These are phyloP conservation scores for Ogataea haglerorum DNA, from an alignment of 805 yeast genomes.

Conservation along the genomic window DNA sequence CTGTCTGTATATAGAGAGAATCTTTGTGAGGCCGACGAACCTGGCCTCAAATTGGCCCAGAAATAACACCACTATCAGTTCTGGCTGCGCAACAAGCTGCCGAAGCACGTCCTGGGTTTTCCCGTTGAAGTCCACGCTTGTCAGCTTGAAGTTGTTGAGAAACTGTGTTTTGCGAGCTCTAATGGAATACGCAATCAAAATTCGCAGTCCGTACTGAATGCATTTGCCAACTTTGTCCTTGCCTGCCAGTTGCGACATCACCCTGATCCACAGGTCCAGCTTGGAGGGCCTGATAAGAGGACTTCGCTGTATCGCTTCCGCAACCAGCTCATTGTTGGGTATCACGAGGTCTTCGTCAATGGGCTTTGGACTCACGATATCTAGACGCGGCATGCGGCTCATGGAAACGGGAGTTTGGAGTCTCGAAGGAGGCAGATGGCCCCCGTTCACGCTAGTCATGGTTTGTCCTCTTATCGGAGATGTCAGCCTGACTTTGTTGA, in stretches of 20 bases:
- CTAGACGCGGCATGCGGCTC: slow-evolving; percentile 11
- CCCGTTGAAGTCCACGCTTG: slow-evolving; percentile 24
- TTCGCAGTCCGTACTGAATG: slow-evolving; percentile 54
- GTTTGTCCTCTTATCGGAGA: slow-evolving; percentile 18
- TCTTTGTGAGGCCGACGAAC: slow-evolving; percentile 43
- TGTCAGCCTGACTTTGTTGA: slow-evolving; percentile 12
- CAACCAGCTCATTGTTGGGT: slow-evolving; percentile 17
- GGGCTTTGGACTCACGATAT: slow-evolving; percentile 18
- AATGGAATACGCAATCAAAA: slow-evolving; percentile 46
- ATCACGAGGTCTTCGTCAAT: slow-evolving; percentile 16
- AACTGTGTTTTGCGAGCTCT: slow-evolving; percentile 32
- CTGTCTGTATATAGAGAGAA: slow-evolving; percentile 59
- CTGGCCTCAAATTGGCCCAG: slow-evolving; percentile 40
- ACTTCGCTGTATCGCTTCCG: slow-evolving; percentile 10
- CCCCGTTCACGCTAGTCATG: slow-evolving; percentile 4
- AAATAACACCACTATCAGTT: slow-evolving; percentile 30
- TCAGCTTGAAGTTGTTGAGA: slow-evolving; percentile 14
- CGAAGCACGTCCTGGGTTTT: slow-evolving; percentile 24
- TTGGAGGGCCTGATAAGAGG: slow-evolving; percentile 10
- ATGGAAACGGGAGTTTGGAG: slow-evolving; percentile 17
- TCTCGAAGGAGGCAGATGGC: slow-evolving; percentile 10
- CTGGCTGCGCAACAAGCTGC: slow-evolving; percentile 29
- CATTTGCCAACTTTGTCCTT: slow-evolving; percentile 71
- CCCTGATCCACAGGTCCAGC: slow-evolving; percentile 41
- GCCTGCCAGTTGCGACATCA: slow-evolving; percentile 57